A percentile compares a stretch with the other conserved stretches of the same genome.
These are phyloP conservation scores for Geoglossum cookeanum DNA, from an alignment of 2,329 filamentous ascomycete species.

Conservation along the genomic window DNA sequence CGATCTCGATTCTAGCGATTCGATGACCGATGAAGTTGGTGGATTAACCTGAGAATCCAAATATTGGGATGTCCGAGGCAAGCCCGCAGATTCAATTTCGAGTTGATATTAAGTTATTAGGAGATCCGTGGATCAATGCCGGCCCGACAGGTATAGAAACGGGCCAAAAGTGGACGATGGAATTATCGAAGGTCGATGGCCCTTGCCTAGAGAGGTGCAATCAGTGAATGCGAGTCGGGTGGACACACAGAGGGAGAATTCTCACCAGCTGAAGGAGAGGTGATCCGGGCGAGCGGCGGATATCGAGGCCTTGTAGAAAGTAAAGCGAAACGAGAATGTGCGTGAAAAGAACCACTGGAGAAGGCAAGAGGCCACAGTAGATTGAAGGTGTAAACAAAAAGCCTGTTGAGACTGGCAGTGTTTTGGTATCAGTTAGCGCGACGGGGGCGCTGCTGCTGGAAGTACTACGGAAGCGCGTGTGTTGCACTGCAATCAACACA, in stretches of 20 bases:
- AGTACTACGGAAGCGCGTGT: not conserved
- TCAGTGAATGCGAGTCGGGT: not conserved
- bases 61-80: not conserved
- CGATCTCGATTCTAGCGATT: not conserved
- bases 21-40: not conserved
- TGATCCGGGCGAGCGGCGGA: not conserved
- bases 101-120: not conserved
- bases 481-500: not conserved
- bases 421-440: not conserved
- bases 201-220: not conserved
- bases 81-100: not conserved
- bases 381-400: not conserved
- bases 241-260: not conserved
- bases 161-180: not conserved
- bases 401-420: not conserved
- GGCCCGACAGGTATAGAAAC: not conserved
- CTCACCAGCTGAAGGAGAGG: not conserved
- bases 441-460: not conserved
- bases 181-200: not conserved
- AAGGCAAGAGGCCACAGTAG: not conserved
- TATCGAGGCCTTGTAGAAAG: not conserved
- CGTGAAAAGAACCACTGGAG: not conserved
- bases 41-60: not conserved
- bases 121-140: not conserved
- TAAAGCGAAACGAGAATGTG: not conserved